These are phyloP conservation scores for Colletotrichum tofieldiae DNA, from an alignment of 2,329 filamentous ascomycete species.

Conservation along the genomic window DNA sequence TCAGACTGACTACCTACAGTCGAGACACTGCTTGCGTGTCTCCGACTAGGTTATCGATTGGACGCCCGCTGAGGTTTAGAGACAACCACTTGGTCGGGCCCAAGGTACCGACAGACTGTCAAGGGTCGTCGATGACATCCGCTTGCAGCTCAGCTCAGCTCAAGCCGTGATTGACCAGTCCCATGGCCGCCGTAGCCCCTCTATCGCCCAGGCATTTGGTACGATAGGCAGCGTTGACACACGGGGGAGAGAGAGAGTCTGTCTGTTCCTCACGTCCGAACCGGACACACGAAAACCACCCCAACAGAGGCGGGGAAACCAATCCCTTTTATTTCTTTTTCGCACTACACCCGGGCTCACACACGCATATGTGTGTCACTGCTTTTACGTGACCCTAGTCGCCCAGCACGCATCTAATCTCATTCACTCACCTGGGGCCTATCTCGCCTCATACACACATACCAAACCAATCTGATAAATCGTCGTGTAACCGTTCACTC, in stretches of 20 bases:
- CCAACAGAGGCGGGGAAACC: conserved; percentile 20
- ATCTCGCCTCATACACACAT: conserved; percentile 22
- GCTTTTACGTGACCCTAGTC: conserved; percentile 25
- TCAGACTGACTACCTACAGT: conserved; percentile 3
- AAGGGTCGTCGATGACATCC: conserved; percentile 17
- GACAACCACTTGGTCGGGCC: conserved; percentile 21
- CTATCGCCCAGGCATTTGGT: conserved; percentile 4
- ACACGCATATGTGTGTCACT: conserved; percentile 23
- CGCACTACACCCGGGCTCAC: neutral
- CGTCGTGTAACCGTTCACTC: conserved; percentile 9
- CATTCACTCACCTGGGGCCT: neutral
- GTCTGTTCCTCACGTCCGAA: conserved; percentile 16
- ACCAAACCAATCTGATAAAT: conserved; percentile 5
- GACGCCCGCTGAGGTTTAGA: neutral
- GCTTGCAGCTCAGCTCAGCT: conserved; percentile 12
- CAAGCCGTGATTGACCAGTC: conserved; percentile 30
- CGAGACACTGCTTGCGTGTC: neutral
- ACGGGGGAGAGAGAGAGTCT: conserved; percentile 7
- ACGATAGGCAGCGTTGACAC: conserved; percentile 17
- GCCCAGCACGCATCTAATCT: conserved; percentile 14
- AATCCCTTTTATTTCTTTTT: conserved; percentile 12
- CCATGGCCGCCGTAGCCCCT: conserved; percentile 27
- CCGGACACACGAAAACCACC: conserved; percentile 2
- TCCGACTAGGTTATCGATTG: neutral
- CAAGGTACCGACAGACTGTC: conserved; percentile 5